Percentiles rank a stretch among this genome's conserved stretches.
phyloP scores from a whole-genome alignment of 352 stramenopile species.

The Globisporangium nodosum region DNA sequence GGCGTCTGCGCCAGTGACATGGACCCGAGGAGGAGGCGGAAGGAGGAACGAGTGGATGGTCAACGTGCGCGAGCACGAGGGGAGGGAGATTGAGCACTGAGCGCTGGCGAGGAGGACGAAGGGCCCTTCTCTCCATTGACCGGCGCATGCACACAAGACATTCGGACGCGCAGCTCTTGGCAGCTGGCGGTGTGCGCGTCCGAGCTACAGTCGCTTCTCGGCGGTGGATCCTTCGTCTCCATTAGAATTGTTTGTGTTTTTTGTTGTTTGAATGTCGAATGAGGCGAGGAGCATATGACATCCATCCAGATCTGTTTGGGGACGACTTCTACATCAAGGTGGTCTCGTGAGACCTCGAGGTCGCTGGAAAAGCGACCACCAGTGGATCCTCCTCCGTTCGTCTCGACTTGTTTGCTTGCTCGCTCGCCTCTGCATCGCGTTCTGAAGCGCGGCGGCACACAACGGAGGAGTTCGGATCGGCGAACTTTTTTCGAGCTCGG shows the following conservation, averaged over 20 bases:
- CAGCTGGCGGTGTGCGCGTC: not conserved
- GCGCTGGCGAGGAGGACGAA: not conserved
- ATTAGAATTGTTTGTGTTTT: not conserved
- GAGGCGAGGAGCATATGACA: not conserved
- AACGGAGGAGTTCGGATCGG: not conserved
- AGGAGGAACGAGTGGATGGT: not conserved
- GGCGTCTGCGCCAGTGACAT: conserved; percentile 14
- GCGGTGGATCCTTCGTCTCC: not conserved
- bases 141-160: not conserved
- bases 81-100: conserved; percentile 9
- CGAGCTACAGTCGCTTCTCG: not conserved
- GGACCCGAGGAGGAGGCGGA: not conserved
- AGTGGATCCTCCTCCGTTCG: not conserved
- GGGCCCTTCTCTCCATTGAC: not conserved
- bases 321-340: not conserved
- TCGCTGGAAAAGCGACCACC: not conserved
- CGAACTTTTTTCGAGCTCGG: not conserved
- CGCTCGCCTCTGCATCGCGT: not conserved
- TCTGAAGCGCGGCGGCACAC: not conserved
- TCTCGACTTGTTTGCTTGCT: no score
- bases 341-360: not conserved
- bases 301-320: not conserved
- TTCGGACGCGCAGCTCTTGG: not conserved
- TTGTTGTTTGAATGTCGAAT: not conserved
- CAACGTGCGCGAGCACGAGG: conserved; percentile 12